phyloP scores from a whole-genome alignment of 2,329 filamentous ascomycete genomes.

The Neonectria punicea region DNA sequence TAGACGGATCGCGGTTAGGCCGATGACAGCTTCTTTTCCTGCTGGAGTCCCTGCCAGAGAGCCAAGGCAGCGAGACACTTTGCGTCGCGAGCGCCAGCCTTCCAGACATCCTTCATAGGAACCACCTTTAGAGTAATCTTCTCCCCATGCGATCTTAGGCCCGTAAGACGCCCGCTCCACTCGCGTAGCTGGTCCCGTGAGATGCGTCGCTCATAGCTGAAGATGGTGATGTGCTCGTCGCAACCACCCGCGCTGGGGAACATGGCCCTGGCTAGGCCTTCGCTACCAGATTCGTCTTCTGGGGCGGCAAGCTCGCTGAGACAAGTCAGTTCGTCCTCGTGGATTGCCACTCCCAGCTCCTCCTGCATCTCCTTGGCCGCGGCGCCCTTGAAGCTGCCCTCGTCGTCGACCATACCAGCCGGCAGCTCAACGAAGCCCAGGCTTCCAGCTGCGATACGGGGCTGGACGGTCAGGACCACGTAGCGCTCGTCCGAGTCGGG shows the following conservation, averaged over 20 bases:
- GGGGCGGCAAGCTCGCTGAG: constrained; percentile 62
- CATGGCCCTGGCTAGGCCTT: constrained; percentile 59
- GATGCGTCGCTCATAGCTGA: constrained; percentile 64
- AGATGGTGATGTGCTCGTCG: constrained; percentile 70
- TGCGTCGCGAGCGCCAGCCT: constrained; percentile 65
- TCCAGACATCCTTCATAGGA: constrained; percentile 66
- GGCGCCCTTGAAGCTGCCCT: constrained; percentile 64
- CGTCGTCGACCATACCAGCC: constrained; percentile 67
- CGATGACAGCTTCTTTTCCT: constrained; percentile 55
- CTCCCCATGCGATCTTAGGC: constrained; percentile 67
- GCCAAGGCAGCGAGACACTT: constrained; percentile 70
- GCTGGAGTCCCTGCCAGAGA: constrained; percentile 65
- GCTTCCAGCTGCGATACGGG: constrained; percentile 65
- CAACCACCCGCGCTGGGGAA: constrained; percentile 69
- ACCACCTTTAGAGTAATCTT: constrained; percentile 71
- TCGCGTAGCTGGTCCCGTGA: constrained; percentile 60
- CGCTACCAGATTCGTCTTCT: constrained; percentile 41
- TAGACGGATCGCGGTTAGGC: constrained; percentile 3
- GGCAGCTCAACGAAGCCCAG: constrained; percentile 66
- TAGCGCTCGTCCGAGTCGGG: constrained; percentile 59
- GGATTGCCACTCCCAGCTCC: constrained; percentile 66
- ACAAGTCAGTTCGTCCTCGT: constrained; percentile 57
- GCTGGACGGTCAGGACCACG: constrained; percentile 69
- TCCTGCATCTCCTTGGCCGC: constrained; percentile 71
- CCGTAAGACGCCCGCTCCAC: constrained; percentile 68